Base-by-base conservation (phyloP, 2,329 filamentous ascomycete species). In the Xylaria polymorpha region DNA sequence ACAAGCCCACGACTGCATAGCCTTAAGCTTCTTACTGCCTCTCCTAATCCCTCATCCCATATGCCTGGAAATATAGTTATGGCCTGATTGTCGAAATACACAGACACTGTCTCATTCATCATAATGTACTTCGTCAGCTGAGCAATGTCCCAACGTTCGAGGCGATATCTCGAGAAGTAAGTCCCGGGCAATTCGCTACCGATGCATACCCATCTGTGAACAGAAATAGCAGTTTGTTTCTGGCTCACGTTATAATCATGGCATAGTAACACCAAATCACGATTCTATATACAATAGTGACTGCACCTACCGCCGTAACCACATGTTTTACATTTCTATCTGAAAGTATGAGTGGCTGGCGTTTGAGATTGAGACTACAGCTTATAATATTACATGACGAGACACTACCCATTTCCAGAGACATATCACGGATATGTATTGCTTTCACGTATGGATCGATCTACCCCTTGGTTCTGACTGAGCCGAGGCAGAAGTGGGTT, bases 291-390 rank as follows among this genome's bases (percentile, higher is more conserved):
- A 29, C 2, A 18, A 5, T 7, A 50, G 12, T 15, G 25, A 50
- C 5, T 50, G 15, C 25, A 14, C 48, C 2, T 51, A 25, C 12
- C 4, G 25, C 4, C 5, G 0, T 25, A 15, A 50, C 18, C 15
- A 4, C 25, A 7, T n/a, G 50, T 35, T 35, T 35, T n/a, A 8
- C 29, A 14, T 29, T 6, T 10, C 29, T 53, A 53, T 35, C 8
- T 32, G 4, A 6, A 32, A 32, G 39, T n/a, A 14, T 46, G 39
- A 48, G 46, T 6, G 18, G 22, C 12, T 35, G 10, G 14, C 10
- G 56, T 61, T 56, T 65, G 46, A 51, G 35, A 10, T 44, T 65
- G 37, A 68, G 62, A 58, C 56, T 61, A 41, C 32, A 14, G 32
- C 18, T 35, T 64, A 4, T 14, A 55, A 22, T 39, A 43, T 22